A percentile compares a stretch with the other conserved stretches of the same genome.
phyloP scores from a whole-genome alignment of 306 rosid species.

The Cicer pinnatifidum region DNA sequence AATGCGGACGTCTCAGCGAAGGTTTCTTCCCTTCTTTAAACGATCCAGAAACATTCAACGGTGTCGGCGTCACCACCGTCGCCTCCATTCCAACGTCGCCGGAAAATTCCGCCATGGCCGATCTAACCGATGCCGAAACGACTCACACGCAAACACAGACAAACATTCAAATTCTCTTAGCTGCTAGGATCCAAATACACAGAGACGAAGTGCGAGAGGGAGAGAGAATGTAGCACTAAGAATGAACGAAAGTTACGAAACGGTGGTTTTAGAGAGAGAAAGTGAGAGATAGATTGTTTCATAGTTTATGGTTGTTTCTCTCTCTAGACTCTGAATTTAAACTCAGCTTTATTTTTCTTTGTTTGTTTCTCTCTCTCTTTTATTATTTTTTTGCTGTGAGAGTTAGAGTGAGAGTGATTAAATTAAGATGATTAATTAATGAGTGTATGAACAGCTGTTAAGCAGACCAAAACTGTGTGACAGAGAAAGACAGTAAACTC shows the following conservation, averaged over 20 bases:
- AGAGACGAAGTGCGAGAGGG: slow-evolving; percentile 13
- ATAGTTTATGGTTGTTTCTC: slow-evolving; percentile 55
- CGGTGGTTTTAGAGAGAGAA: slow-evolving; percentile 52
- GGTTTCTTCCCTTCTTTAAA: slow-evolving; percentile 90
- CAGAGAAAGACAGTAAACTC: slow-evolving; percentile 51
- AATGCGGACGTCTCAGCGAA: slow-evolving; percentile 68
- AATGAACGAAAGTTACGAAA: slow-evolving; percentile 5
- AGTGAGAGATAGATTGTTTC: slow-evolving; percentile 40
- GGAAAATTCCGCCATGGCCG: slow-evolving; percentile 85
- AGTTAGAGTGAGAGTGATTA: slow-evolving; percentile 47
- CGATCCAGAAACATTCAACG: slow-evolving; percentile 79
- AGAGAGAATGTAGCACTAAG: slow-evolving; percentile 39
- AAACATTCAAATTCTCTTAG: slow-evolving; percentile 64
- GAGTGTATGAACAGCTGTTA: slow-evolving; percentile 43
- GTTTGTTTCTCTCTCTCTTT: neutral
- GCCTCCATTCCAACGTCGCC: slow-evolving; percentile 55
- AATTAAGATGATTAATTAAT: slow-evolving; percentile 43
- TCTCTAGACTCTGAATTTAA: slow-evolving; percentile 61
- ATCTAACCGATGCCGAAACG: slow-evolving; percentile 58
- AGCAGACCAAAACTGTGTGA: slow-evolving; percentile 53
- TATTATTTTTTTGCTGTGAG: neutral
- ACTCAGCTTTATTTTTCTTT: slow-evolving; percentile 44
- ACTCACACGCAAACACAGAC: neutral
- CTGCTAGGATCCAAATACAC: slow-evolving; percentile 56
- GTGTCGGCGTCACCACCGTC: slow-evolving; percentile 46